A percentile compares a stretch with the other conserved stretches of the same genome.
Conservation (phyloP, 2,329 filamentous ascomycete species). For the Penicillium sp. region DNA sequence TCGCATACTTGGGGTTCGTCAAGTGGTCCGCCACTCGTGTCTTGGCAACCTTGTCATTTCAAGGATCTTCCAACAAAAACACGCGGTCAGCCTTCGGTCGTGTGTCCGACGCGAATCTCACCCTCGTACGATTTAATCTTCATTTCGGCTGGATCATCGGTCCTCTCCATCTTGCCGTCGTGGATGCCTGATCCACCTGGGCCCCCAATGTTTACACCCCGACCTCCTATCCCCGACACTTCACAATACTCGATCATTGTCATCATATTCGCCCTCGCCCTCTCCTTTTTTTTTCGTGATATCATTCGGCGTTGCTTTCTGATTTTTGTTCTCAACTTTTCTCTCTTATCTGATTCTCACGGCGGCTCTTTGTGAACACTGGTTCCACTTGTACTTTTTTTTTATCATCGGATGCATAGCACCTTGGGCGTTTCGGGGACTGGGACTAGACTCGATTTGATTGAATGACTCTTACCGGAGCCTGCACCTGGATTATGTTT, state of each 20-base stretch:
- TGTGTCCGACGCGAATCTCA: slow-evolving; percentile 14
- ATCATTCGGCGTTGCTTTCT: slow-evolving; percentile 22
- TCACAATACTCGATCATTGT: background rate
- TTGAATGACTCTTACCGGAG: slow-evolving; percentile 34
- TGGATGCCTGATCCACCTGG: slow-evolving; percentile 18
- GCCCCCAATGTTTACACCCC: slow-evolving; percentile 15
- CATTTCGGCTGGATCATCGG: slow-evolving; percentile 1
- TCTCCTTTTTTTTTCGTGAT: slow-evolving; percentile 8
- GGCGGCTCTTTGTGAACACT: slow-evolving; percentile 24
- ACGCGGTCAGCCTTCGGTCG: slow-evolving; percentile 3
- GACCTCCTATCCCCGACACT: background rate
- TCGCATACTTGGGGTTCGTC: slow-evolving; percentile 27
- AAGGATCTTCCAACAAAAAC: slow-evolving; percentile 16
- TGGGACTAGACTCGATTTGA: slow-evolving; percentile 40
- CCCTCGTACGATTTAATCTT: slow-evolving; percentile 7
- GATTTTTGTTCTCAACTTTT: slow-evolving; percentile 10
- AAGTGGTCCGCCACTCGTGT: slow-evolving; percentile 27
- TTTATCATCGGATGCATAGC: slow-evolving; percentile 41
- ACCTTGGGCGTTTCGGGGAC: slow-evolving; percentile 39
- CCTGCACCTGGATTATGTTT: slow-evolving; percentile 37
- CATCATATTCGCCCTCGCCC: background rate
- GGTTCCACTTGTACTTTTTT: slow-evolving; percentile 28
- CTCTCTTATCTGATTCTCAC: background rate
- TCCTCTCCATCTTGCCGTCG: slow-evolving; percentile 15
- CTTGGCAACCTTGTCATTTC: slow-evolving; percentile 25